Percentiles rank a stretch among this genome's conserved stretches.
Conservation (phyloP, 495 filamentous ascomycete genomes). For the Peziza echinospora region DNA sequence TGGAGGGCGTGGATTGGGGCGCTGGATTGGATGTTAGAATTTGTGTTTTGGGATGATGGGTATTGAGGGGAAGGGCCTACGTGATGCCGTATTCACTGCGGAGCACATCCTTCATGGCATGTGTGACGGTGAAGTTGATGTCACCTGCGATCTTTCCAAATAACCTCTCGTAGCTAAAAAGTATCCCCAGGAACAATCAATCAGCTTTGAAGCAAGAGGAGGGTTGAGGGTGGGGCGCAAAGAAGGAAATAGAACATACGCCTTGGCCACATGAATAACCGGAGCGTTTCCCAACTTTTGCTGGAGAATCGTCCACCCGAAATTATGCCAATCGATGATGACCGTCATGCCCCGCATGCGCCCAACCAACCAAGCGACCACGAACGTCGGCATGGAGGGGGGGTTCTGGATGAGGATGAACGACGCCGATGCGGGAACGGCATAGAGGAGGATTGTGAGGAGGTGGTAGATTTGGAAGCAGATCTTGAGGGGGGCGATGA, state of each 20-base stretch:
- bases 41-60: background rate
- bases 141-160: slow-evolving; percentile 41
- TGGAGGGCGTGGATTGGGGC: slow-evolving; percentile 53
- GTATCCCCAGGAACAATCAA: slow-evolving; percentile 51
- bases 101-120: slow-evolving; percentile 64
- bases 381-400: slow-evolving; percentile 77
- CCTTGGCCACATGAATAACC: no score
- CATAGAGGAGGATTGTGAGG: slow-evolving; percentile 48
- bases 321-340: slow-evolving; percentile 97
- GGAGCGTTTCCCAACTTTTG: slow-evolving; percentile 43
- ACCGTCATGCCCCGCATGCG: slow-evolving; percentile 59
- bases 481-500: slow-evolving; percentile 70
- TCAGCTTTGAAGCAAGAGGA: no score
- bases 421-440: slow-evolving; percentile 34
- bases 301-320: slow-evolving; percentile 79
- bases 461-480: slow-evolving; percentile 55
- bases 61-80: background rate
- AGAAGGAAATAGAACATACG: no score
- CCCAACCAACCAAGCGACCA: slow-evolving; percentile 48
- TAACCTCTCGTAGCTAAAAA: slow-evolving; percentile 50
- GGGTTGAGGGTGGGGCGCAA: no score
- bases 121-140: slow-evolving; percentile 66
- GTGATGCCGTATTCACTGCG: slow-evolving; percentile 22
- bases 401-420: slow-evolving; percentile 44
- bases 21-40: slow-evolving; percentile 19